These are phyloP conservation scores for Rossbeevera mucosa DNA, from an alignment of 768 basidiomycete species.

Conservation along the genomic window DNA sequence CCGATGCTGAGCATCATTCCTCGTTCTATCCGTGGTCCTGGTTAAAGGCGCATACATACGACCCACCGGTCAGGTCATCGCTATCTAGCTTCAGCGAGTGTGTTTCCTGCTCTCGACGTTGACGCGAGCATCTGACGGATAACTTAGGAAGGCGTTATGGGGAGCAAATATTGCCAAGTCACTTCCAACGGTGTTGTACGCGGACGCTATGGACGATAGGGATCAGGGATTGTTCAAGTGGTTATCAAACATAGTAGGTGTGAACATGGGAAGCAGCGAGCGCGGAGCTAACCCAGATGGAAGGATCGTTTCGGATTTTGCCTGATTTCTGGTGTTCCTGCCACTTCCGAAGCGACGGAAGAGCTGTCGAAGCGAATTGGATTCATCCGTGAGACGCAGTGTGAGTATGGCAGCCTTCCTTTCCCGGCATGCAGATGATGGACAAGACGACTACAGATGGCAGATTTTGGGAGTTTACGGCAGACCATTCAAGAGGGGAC, in stretches of 20 bases:
- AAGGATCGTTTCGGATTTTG: slow-evolving; percentile 89
- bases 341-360: slow-evolving; percentile 82
- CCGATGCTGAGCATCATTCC: slow-evolving; percentile 50
- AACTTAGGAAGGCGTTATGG: slow-evolving; percentile 68
- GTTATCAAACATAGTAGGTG: slow-evolving; percentile 72
- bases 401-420: slow-evolving; percentile 25
- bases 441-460: slow-evolving; percentile 63
- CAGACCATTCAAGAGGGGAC: slow-evolving; percentile 86
- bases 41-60: slow-evolving; percentile 75
- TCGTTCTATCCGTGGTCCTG: slow-evolving; percentile 88
- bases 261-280: not conserved
- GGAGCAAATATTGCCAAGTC: slow-evolving; percentile 66
- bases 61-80: slow-evolving; percentile 47
- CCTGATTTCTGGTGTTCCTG: slow-evolving; percentile 76
- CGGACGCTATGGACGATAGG: slow-evolving; percentile 64
- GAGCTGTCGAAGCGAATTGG: slow-evolving; percentile 69
- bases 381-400: slow-evolving; percentile 86
- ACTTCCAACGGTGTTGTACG: slow-evolving; percentile 70
- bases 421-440: slow-evolving; percentile 11
- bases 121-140: not conserved
- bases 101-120: slow-evolving; percentile 16
- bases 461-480: slow-evolving; percentile 95
- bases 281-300: not conserved
- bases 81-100: slow-evolving; percentile 40
- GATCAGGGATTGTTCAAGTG: slow-evolving; percentile 72